phyloP scores from a whole-genome alignment of 306 rosid genomes.

The Malus asiatica region DNA sequence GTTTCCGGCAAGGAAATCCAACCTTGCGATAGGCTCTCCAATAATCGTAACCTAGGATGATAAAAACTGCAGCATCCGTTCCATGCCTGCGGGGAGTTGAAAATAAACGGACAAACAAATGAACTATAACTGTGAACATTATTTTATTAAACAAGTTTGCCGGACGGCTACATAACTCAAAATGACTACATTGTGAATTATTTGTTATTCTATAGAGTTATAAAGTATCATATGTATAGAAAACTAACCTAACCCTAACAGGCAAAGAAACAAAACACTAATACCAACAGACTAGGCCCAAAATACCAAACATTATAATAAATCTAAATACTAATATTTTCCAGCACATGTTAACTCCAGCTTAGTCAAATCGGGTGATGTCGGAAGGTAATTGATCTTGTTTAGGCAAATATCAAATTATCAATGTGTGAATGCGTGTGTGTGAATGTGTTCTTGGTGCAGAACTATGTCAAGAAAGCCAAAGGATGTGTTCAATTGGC shows the following conservation, averaged over 20 bases:
- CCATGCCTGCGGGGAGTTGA: conserved; percentile 38
- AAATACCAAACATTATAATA: no score
- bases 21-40: conserved; percentile 65
- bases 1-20: conserved; percentile 16
- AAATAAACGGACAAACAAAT: no score
- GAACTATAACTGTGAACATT: no score
- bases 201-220: no score
- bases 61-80: conserved; percentile 64
- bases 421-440: not conserved
- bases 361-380: conserved; percentile 74
- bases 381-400: conserved; percentile 49
- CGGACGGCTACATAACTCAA: no score
- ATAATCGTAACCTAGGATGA: conserved; percentile 57
- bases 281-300: no score
- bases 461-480: conserved; percentile 88
- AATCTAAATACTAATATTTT: no score
- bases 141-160: no score
- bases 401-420: not conserved
- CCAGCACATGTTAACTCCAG: conserved; percentile 45
- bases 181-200: no score
- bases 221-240: no score
- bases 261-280: no score
- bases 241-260: no score
- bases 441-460: conserved; percentile 8
- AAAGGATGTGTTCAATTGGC: conserved; percentile 68